These are phyloP conservation scores for Chlamydomonas eustigma DNA, from an alignment of 139 green algal species.

Conservation along the genomic window DNA sequence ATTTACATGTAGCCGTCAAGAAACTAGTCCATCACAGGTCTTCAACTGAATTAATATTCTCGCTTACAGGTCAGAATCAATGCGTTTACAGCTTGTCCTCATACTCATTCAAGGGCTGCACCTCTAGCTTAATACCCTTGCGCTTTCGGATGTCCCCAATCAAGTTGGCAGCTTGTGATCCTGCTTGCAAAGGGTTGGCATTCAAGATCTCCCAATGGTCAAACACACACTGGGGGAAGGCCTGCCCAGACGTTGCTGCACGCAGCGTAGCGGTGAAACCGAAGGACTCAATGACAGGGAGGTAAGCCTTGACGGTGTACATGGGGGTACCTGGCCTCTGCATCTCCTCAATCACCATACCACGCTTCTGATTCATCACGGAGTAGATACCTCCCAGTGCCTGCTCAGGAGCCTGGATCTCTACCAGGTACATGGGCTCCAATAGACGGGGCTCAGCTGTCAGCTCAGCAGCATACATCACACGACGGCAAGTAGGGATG, in stretches of 20 bases:
- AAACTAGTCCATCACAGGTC: no score
- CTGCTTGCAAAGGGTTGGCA: slow-evolving; percentile 75
- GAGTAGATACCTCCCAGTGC: slow-evolving; percentile 56
- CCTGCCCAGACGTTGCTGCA: slow-evolving; percentile 93
- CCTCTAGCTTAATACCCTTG: slow-evolving; percentile 92
- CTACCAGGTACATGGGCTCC: slow-evolving; percentile 98
- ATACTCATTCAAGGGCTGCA: slow-evolving; percentile 80
- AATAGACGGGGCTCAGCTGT: slow-evolving; percentile 85
- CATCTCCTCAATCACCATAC: slow-evolving; percentile 97
- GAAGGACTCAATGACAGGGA: slow-evolving; percentile 98
- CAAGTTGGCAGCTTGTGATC: slow-evolving; percentile 70
- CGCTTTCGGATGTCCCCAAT: slow-evolving; percentile 89
- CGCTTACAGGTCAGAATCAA: no score
- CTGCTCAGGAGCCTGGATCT: slow-evolving; percentile 98
- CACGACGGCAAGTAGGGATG: slow-evolving; percentile 92
- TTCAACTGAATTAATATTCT: no score
- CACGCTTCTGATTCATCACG: slow-evolving; percentile 98
- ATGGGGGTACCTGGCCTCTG: slow-evolving; percentile 97
- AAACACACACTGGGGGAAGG: slow-evolving; percentile 96
- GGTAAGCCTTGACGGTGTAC: slow-evolving; percentile 98
- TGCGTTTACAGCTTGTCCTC: slow-evolving; percentile 93
- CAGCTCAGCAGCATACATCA: slow-evolving; percentile 92
- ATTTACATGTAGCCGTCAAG: no score
- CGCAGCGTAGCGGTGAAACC: slow-evolving; percentile 94
- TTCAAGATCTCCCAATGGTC: slow-evolving; percentile 94